phyloP scores from a whole-genome alignment of 768 basidiomycete species.

The Ephemerocybe angulata region DNA sequence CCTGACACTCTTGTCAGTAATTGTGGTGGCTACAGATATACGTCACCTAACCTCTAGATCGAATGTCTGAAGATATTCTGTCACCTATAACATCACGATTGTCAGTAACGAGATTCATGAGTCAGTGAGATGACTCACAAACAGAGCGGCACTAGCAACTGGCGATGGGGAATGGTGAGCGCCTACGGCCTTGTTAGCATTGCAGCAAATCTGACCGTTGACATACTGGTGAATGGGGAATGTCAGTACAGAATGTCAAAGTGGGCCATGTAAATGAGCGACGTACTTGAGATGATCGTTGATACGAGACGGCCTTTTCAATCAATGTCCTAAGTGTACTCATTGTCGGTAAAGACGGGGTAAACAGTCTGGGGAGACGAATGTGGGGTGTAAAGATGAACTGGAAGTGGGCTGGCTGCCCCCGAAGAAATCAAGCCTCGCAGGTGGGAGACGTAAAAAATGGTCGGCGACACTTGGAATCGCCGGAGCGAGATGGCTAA shows the following conservation, averaged over 20 bases:
- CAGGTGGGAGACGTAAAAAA: too few species aligned
- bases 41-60: not conserved
- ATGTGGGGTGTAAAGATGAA: too few species aligned
- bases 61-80: slow-evolving; percentile 1
- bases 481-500: too few species aligned
- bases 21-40: not conserved
- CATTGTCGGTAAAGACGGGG: too few species aligned
- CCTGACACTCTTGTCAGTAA: not conserved
- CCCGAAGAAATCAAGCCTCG: too few species aligned
- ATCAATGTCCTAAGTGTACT: not conserved
- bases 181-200: not conserved
- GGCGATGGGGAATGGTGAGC: not conserved
- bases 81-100: not conserved
- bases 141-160: not conserved
- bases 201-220: not conserved
- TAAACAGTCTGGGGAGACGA: too few species aligned
- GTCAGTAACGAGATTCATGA: not conserved
- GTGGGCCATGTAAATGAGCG: not conserved
- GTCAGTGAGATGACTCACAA: not conserved
- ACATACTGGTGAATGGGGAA: slow-evolving; percentile 1
- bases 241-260: not conserved
- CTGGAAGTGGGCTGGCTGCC: too few species aligned
- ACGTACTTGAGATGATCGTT: slow-evolving; percentile 3
- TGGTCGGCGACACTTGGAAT: too few species aligned
- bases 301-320: slow-evolving; percentile 2